These are phyloP conservation scores for Pseudogymnoascus sp. DNA, from an alignment of 2,329 filamentous ascomycete species.

Conservation along the genomic window DNA sequence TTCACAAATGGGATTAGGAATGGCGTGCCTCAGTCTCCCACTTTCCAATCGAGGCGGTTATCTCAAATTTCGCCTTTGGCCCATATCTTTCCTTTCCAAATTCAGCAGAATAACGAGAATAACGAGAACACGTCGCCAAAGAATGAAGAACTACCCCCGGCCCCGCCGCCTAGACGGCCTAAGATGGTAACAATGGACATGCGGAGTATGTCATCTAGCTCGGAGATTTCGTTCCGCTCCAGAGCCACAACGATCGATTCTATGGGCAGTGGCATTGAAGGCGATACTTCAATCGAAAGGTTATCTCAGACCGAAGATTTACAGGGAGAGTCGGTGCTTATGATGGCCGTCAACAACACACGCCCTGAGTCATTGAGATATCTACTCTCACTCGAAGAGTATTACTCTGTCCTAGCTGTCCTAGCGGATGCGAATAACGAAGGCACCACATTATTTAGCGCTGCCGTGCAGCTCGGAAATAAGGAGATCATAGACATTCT, in stretches of 20 bases:
- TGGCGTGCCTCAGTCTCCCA: not conserved
- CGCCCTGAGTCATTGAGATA: constrained; percentile 71
- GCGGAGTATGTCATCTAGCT: constrained; percentile 80
- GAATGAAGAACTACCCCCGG: constrained; percentile 37
- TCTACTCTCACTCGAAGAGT: constrained; percentile 68
- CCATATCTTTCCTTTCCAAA: constrained; percentile 90
- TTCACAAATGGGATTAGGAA: not conserved
- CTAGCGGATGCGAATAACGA: constrained; percentile 84
- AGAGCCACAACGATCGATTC: constrained; percentile 73
- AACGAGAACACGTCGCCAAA: constrained; percentile 28
- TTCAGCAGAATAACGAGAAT: constrained; percentile 37
- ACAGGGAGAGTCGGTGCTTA: constrained; percentile 74
- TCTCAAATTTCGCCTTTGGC: constrained; percentile 45
- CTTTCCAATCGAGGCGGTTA: constrained; percentile 15
- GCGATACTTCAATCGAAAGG: constrained; percentile 77
- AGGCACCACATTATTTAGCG: constrained; percentile 80
- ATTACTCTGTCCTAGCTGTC: constrained; percentile 65
- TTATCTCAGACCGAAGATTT: constrained; percentile 65
- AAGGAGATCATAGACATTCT: constrained; percentile 68
- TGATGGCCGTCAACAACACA: constrained; percentile 76
- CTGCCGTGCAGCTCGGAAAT: constrained; percentile 81
- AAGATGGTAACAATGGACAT: constrained; percentile 80
- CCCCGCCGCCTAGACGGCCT: constrained; percentile 27
- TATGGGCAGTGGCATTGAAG: constrained; percentile 66
- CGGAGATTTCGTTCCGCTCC: constrained; percentile 76